Evolutionary conservation across 2,329 filamentous ascomycete genomes (phyloP).

Genomic region (Microcera coccophila): DNA sequence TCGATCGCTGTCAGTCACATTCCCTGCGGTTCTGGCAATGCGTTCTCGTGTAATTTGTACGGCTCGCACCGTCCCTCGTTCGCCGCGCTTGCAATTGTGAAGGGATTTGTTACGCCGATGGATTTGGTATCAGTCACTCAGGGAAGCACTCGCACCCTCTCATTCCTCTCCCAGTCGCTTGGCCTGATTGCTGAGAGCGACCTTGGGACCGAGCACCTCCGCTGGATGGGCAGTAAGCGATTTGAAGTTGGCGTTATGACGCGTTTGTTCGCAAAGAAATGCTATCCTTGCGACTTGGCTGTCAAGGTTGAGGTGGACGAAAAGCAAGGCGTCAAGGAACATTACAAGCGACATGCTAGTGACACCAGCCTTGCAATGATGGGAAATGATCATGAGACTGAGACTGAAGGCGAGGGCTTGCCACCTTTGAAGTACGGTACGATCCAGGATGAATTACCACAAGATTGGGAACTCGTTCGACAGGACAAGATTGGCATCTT

Average conservation of each 20-base stretch:
- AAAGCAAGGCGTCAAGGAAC: slow-evolving; percentile 69
- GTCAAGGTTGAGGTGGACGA: slow-evolving; percentile 76
- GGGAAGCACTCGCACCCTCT: slow-evolving; percentile 67
- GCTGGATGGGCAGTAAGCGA: slow-evolving; percentile 85
- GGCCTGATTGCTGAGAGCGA: slow-evolving; percentile 90
- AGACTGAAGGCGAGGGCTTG: slow-evolving; percentile 49
- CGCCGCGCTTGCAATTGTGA: slow-evolving; percentile 80
- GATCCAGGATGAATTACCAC: slow-evolving; percentile 69
- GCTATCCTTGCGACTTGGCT: slow-evolving; percentile 86
- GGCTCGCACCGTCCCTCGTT: slow-evolving; percentile 72
- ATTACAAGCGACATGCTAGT: slow-evolving; percentile 57
- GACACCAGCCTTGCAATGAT: slow-evolving; percentile 25
- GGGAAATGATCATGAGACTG: slow-evolving; percentile 26
- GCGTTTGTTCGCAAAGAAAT: slow-evolving; percentile 68
- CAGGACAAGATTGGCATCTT: slow-evolving; percentile 84
- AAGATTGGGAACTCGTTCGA: slow-evolving; percentile 70
- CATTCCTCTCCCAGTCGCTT: slow-evolving; percentile 85
- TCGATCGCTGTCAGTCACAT: slow-evolving; percentile 81
- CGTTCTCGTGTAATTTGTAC: slow-evolving; percentile 84
- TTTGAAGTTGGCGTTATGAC: slow-evolving; percentile 84
- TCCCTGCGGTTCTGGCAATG: slow-evolving; percentile 91
- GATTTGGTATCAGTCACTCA: slow-evolving; percentile 89
- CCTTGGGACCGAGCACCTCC: slow-evolving; percentile 81
- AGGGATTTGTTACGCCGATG: slow-evolving; percentile 77
- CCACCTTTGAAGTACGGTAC: slow-evolving; percentile 77